Evolutionary conservation across 768 basidiomycete genomes (phyloP).

Genomic region (Crassisporium funariophilum): DNA sequence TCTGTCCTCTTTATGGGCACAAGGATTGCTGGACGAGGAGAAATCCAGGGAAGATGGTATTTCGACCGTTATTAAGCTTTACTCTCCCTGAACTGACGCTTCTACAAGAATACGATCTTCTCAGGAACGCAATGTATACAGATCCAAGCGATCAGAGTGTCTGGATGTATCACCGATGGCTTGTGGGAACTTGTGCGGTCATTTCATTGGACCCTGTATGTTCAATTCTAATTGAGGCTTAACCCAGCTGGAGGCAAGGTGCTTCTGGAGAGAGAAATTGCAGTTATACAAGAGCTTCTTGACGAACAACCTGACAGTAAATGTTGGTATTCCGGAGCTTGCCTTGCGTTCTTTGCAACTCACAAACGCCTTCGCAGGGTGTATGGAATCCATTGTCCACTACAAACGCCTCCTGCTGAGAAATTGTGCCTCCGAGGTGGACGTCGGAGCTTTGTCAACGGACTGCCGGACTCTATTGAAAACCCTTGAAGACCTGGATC

Average conservation of each 20-base stretch:
- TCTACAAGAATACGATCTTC: slow-evolving; percentile 82
- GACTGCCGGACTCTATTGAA: slow-evolving; percentile 54
- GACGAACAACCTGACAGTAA: slow-evolving; percentile 92
- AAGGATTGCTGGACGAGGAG: slow-evolving; percentile 49
- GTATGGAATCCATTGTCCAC: slow-evolving; percentile 87
- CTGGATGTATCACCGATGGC: slow-evolving; percentile 99
- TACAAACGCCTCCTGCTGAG: slow-evolving; percentile 75
- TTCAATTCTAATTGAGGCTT: slow-evolving; percentile 1
- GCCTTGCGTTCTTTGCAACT: slow-evolving; percentile 2
- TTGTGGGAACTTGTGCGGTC: slow-evolving; percentile 76
- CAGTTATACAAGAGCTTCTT: slow-evolving; percentile 77
- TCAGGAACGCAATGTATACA: slow-evolving; percentile 93
- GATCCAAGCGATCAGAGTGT: slow-evolving; percentile 96
- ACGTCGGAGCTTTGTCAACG: slow-evolving; percentile 36
- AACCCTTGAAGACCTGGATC: slow-evolving; percentile 67
- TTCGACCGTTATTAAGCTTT: not conserved
- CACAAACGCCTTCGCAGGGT: slow-evolving; percentile 59
- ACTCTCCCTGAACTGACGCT: too few relatives aligned
- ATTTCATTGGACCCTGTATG: not conserved
- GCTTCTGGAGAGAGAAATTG: slow-evolving; percentile 74
- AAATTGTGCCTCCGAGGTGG: slow-evolving; percentile 39
- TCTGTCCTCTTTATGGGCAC: slow-evolving; percentile 64
- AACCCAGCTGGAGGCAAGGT: slow-evolving; percentile 56
- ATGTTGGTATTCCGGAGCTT: slow-evolving; percentile 54
- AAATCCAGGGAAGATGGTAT: slow-evolving; percentile 74